Evolutionary conservation across 2,329 filamentous ascomycete species (phyloP).

Genomic region (Cladophialophora chaetospira): DNA sequence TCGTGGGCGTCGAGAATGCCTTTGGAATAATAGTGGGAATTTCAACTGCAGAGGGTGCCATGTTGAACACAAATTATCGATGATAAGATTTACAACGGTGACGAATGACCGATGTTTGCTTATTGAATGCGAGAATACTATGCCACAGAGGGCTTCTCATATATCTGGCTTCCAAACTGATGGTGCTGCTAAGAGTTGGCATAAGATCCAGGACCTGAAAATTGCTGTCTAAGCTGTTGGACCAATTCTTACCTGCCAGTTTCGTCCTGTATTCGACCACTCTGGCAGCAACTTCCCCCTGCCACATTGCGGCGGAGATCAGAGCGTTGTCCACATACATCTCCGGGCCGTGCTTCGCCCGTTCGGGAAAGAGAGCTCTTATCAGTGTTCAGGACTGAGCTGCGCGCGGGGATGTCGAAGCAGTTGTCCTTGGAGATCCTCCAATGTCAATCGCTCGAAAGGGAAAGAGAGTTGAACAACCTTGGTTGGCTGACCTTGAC

Average conservation of each 20-base stretch:
- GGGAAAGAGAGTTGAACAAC: constrained; percentile 4
- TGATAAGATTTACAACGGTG: background rate
- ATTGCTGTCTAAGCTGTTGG: too few relatives aligned
- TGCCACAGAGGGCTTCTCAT: too few relatives aligned
- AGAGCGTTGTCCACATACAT: background rate
- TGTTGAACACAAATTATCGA: background rate
- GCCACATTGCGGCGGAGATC: background rate
- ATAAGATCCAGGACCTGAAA: too few relatives aligned
- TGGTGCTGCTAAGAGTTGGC: too few relatives aligned
- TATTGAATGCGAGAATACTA: too few relatives aligned
- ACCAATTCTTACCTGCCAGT: constrained; percentile 8
- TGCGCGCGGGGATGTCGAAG: background rate
- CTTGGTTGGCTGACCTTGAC: background rate
- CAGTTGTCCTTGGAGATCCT: background rate
- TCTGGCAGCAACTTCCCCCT: too few relatives aligned
- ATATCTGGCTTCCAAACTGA: too few relatives aligned
- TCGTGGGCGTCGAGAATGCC: constrained; percentile 3
- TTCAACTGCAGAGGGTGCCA: constrained; percentile 19
- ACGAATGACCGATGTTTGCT: background rate
- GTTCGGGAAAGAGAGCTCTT: constrained; percentile 10
- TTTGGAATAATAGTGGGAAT: constrained; percentile 10
- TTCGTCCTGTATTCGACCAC: too few relatives aligned
- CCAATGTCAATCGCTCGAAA: background rate
- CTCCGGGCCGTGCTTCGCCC: background rate
- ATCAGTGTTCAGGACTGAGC: background rate